Percentiles rank a stretch among this genome's conserved stretches.
Evolutionary conservation across 1,284 basidiomycete species (phyloP).

Genomic region (Bondarzewia mesenterica): DNA sequence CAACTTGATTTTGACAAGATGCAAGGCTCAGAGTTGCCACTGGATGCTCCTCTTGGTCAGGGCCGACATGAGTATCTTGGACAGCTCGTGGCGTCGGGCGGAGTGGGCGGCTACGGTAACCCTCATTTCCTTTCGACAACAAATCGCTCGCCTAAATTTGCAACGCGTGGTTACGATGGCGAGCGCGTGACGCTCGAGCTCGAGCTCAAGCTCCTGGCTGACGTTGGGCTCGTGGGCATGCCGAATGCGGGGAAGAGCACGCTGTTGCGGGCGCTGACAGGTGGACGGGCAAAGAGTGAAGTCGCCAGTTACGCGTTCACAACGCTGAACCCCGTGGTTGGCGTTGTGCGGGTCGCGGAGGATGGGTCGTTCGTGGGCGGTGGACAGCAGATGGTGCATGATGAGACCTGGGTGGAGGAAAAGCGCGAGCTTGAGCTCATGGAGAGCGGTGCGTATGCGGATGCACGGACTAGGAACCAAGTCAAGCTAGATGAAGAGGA

Average conservation of each 20-base stretch:
- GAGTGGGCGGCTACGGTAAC: conserved; percentile 84
- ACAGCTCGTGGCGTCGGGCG: conserved; percentile 73
- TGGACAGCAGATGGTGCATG: conserved; percentile 45
- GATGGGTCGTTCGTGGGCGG: conserved; percentile 73
- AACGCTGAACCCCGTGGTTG: conserved; percentile 93
- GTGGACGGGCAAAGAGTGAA: conserved; percentile 75
- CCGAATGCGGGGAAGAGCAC: conserved; percentile 94
- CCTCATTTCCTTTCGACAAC: conserved; percentile 69
- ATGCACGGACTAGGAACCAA: conserved; percentile 44
- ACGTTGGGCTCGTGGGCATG: conserved; percentile 92
- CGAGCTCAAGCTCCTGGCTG: conserved; percentile 93
- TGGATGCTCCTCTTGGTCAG: conserved; percentile 60
- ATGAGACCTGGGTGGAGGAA: conserved; percentile 65
- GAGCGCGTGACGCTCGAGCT: conserved; percentile 78
- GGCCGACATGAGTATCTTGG: conserved; percentile 55
- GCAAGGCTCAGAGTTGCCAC: conserved; percentile 34
- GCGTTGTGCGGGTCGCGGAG: conserved; percentile 78
- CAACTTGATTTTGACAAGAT: conserved; percentile 53
- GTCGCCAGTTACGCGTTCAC: conserved; percentile 93
- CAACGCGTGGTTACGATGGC: conserved; percentile 74
- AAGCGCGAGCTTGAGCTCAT: conserved; percentile 36
- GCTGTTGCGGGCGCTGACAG: conserved; percentile 83
- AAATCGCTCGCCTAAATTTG: conserved; percentile 75
- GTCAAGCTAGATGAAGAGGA: conserved; percentile 12
- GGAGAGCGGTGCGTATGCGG: conserved; percentile 43